phyloP scores from a whole-genome alignment of 805 yeast species.

The Nakazawaea peltata region DNA sequence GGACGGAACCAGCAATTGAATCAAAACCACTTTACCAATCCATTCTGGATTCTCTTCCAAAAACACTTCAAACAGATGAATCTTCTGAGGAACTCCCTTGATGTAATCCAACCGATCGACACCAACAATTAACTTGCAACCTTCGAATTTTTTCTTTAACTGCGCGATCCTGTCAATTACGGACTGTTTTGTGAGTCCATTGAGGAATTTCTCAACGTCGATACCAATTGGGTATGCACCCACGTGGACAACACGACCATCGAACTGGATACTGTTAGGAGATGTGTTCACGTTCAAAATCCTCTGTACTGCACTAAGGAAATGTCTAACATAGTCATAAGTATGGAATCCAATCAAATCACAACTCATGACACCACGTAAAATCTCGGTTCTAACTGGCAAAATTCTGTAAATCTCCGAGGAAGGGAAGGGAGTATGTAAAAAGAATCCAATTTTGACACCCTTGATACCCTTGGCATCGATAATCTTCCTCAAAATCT shows the following conservation, averaged over 20 bases:
- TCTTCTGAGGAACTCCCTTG: slow-evolving; percentile 96
- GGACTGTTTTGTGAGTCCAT: slow-evolving; percentile 56
- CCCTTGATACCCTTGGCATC: slow-evolving; percentile 35
- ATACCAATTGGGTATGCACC: slow-evolving; percentile 99
- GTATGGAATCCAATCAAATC: slow-evolving; percentile 97
- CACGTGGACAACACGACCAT: slow-evolving; percentile 69
- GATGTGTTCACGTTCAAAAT: slow-evolving; percentile 74
- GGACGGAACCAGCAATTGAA: slow-evolving; percentile 96
- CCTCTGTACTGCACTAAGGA: slow-evolving; percentile 80
- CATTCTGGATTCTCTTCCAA: slow-evolving; percentile 92
- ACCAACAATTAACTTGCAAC: slow-evolving; percentile 84
- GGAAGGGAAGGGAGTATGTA: slow-evolving; percentile 98
- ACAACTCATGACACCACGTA: slow-evolving; percentile 88
- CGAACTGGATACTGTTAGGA: slow-evolving; percentile 83
- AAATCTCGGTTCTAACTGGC: slow-evolving; percentile 90
- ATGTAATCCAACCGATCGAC: slow-evolving; percentile 95
- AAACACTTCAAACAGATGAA: slow-evolving; percentile 93
- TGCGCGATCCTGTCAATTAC: slow-evolving; percentile 62
- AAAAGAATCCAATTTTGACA: slow-evolving; percentile 82
- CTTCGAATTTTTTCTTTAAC: slow-evolving; percentile 52
- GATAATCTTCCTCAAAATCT: slow-evolving; percentile 65
- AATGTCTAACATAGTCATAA: slow-evolving; percentile 97
- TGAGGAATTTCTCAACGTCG: slow-evolving; percentile 84
- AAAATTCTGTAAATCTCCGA: slow-evolving; percentile 92
- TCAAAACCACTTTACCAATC: slow-evolving; percentile 93